Base-by-base conservation (phyloP, 352 stramenopile species). In the Phytophthora boehmeriae region DNA sequence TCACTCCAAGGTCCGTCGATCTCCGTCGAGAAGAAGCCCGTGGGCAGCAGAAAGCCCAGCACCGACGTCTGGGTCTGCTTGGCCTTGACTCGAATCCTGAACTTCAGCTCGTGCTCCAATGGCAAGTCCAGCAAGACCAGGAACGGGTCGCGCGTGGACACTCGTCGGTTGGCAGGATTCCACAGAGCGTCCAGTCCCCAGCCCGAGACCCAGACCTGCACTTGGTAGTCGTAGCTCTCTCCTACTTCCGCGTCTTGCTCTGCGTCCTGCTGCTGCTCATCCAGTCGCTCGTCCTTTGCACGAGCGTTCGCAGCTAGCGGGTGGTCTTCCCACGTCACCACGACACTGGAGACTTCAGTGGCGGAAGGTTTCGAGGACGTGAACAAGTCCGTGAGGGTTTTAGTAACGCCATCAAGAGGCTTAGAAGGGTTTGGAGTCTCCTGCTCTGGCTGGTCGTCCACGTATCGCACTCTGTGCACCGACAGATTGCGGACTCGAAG, bases 281-380 rank as follows among this genome's bases (percentile, higher is more conserved):
- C 36, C 0, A 59, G 52, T 9, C 41, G 32, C 36, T 64, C 46
- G 30, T 69, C 50, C 2, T 65, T 61, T 0, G 45, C 46, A 14
- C 71, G 59, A 19, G 53, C 47, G 36, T 58, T 38, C 14, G 36
- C 63, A 16, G 69, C 65, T 6, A 78, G 30, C 13, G 68, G 68
- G 47, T 86, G 73, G 35, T 92, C 80, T 52, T 92, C 83, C 83
- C 83, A 92, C 28, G 78, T 86, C 41, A 86, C 68, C 5, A 92
- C 76, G 4, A 90, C 78, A 46, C 72, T 79, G 6, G 76, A 75
- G 14, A 82, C 67, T 22, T 81, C 68, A 1, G 19, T 23, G 51
- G 54, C 68, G 8, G 38, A 39, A 39, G 36, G 50, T 48, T 44
- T 57, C 34, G 47, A 13, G 16, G 54, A 64, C n/a, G 52, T 41